Evolutionary conservation across 805 yeast species (phyloP).

Genomic region (Candida ortonii): DNA sequence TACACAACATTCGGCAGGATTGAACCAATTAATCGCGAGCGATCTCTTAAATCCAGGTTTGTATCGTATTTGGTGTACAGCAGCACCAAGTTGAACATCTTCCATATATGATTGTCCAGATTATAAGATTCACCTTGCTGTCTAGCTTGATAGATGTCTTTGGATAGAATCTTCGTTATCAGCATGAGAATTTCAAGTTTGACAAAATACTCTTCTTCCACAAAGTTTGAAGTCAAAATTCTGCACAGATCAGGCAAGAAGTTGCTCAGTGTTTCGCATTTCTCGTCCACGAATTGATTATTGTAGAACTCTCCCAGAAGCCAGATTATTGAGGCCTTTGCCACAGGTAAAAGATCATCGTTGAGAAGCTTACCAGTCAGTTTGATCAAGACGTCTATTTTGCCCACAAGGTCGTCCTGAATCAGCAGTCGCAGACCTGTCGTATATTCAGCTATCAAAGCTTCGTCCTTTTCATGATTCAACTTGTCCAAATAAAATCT

Average conservation of each 20-base stretch:
- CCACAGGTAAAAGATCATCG: constrained; percentile 32
- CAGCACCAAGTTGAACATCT: constrained; percentile 60
- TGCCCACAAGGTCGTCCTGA: constrained; percentile 55
- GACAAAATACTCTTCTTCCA: constrained; percentile 53
- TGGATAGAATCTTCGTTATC: constrained; percentile 68
- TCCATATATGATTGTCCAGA: constrained; percentile 37
- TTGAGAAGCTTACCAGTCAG: constrained; percentile 35
- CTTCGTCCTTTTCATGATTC: constrained; percentile 24
- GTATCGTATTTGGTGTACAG: constrained; percentile 71
- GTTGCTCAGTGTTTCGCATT: constrained; percentile 22
- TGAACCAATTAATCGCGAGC: constrained; percentile 70
- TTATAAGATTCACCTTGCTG: constrained; percentile 29
- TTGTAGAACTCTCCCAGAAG: constrained; percentile 76
- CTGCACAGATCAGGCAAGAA: constrained; percentile 79
- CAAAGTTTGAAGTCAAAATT: constrained; percentile 49
- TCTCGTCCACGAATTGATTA: constrained; percentile 12
- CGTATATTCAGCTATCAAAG: constrained; percentile 58
- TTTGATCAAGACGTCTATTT: constrained; percentile 53
- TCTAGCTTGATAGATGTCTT: constrained; percentile 45
- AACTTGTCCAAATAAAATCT: constrained; percentile 58
- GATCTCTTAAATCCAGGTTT: constrained; percentile 75
- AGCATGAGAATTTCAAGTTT: constrained; percentile 69
- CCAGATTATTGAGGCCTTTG: constrained; percentile 87
- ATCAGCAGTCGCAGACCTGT: constrained; percentile 71
- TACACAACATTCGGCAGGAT: constrained; percentile 47